Conservation (phyloP, 176 grass and related monocot genomes). For the Juncus inflexus region DNA sequence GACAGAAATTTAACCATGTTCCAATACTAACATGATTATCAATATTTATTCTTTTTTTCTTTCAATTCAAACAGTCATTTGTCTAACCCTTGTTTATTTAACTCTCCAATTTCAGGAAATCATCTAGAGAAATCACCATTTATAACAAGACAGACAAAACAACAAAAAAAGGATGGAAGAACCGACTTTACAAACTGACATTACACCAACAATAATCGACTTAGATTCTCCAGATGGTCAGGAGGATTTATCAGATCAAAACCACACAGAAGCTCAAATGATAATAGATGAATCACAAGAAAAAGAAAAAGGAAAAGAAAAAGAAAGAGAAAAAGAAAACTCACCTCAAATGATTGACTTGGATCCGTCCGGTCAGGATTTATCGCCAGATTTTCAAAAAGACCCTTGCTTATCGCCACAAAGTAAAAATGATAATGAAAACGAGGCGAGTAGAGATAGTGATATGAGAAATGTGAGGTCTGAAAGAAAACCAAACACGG, state of each 20-base stretch:
- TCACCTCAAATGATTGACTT: not conserved
- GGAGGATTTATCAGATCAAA: constrained; percentile 18
- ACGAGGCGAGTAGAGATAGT: constrained; percentile 42
- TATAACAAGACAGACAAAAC: too few relatives aligned
- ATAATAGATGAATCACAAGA: not conserved
- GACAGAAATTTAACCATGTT: too few relatives aligned
- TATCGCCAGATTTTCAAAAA: not conserved
- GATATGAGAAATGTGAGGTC: constrained; percentile 30
- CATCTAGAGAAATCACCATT: too few relatives aligned
- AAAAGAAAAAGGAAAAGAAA: too few relatives aligned
- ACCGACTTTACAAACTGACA: not conserved
- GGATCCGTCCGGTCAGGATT: not conserved
- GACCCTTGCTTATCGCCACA: not conserved
- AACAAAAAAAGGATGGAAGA: too few relatives aligned
- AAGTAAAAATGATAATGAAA: constrained; percentile 17
- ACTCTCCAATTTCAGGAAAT: too few relatives aligned
- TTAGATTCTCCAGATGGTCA: constrained; percentile 26
- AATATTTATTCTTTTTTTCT: too few relatives aligned
- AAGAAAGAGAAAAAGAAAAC: not conserved
- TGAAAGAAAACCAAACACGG: constrained; percentile 21
- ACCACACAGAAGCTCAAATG: constrained; percentile 5
- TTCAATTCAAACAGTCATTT: too few relatives aligned
- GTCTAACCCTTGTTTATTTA: too few relatives aligned
- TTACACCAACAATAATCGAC: constrained; percentile 14
- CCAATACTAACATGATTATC: too few relatives aligned